These are phyloP conservation scores for Murraya paniculata DNA, from an alignment of 345 rosid species.

Conservation along the genomic window DNA sequence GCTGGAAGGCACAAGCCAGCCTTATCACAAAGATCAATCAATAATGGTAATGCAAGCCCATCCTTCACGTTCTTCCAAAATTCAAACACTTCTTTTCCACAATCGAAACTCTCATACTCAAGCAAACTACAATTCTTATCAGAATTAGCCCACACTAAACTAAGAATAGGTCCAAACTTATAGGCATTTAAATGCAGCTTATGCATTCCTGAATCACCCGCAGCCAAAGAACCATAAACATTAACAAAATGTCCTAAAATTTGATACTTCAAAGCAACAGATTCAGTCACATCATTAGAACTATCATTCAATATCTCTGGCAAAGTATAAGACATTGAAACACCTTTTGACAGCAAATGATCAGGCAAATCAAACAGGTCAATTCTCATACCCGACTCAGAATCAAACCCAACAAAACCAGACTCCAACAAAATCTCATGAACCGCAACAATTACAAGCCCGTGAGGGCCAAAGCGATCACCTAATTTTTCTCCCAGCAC, in stretches of 20 bases:
- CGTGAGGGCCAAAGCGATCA: constrained; percentile 31
- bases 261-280: constrained; percentile 45
- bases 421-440: constrained; percentile 73
- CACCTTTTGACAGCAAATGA: constrained; percentile 29
- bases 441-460: constrained; percentile 48
- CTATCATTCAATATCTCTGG: constrained; percentile 38
- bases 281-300: constrained; percentile 19
- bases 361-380: constrained; percentile 44
- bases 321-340: constrained; percentile 53
- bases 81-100: constrained; percentile 43
- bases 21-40: constrained; percentile 55
- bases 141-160: constrained; percentile 28
- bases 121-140: constrained; percentile 8
- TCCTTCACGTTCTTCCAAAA: constrained; percentile 80
- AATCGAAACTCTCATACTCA: constrained; percentile 7
- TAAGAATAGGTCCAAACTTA: constrained; percentile 42
- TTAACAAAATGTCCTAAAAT: constrained; percentile 44
- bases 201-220: constrained; percentile 27
- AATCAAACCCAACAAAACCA: constrained; percentile 54
- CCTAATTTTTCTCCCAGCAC: constrained; percentile 49
- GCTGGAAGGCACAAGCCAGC: constrained; percentile 51
- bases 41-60: constrained; percentile 56
- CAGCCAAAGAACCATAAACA: constrained; percentile 51
- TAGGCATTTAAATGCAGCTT: constrained; percentile 42
- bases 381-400: constrained; percentile 30